Evolutionary conservation across 176 grass and related monocot species (phyloP).

Genomic region (Aegilops tauschii): DNA sequence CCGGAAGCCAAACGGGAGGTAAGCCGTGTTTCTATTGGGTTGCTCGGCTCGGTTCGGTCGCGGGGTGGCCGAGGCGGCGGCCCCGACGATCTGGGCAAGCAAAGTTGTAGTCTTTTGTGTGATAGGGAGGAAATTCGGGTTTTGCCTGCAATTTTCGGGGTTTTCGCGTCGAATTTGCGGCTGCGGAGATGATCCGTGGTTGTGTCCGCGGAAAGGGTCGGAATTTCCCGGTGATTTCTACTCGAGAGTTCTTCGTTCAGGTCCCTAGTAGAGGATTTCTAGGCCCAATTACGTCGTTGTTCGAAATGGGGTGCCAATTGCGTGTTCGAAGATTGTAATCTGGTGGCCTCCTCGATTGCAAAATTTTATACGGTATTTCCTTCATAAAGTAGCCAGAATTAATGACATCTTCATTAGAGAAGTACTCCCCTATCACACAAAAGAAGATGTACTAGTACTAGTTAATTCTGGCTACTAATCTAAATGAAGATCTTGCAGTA

Average conservation of each 20-base stretch:
- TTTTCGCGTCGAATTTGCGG: background rate
- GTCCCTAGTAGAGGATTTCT: background rate
- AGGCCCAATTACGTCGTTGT: background rate
- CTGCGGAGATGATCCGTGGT: background rate
- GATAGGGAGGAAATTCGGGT: background rate
- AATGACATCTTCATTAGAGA: background rate
- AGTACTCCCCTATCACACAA: background rate
- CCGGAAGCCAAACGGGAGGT: slow-evolving; percentile 34
- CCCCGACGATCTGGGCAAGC: slow-evolving; percentile 15
- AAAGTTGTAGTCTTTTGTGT: background rate
- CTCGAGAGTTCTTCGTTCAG: background rate
- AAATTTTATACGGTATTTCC: background rate
- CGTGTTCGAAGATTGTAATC: background rate
- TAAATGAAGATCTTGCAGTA: no score
- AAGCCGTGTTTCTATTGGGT: slow-evolving; percentile 6
- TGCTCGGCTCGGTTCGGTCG: slow-evolving; percentile 3
- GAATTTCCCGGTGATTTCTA: slow-evolving; percentile 29
- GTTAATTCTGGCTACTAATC: no score
- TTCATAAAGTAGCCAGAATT: background rate
- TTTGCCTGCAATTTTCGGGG: background rate
- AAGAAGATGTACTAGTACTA: no score
- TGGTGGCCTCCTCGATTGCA: background rate
- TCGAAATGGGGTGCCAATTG: background rate
- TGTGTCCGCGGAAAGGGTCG: background rate
- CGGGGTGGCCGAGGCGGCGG: background rate